Evolutionary conservation across 2,329 filamentous ascomycete genomes (phyloP).

Genomic region (Ascochyta clinopodiicola): DNA sequence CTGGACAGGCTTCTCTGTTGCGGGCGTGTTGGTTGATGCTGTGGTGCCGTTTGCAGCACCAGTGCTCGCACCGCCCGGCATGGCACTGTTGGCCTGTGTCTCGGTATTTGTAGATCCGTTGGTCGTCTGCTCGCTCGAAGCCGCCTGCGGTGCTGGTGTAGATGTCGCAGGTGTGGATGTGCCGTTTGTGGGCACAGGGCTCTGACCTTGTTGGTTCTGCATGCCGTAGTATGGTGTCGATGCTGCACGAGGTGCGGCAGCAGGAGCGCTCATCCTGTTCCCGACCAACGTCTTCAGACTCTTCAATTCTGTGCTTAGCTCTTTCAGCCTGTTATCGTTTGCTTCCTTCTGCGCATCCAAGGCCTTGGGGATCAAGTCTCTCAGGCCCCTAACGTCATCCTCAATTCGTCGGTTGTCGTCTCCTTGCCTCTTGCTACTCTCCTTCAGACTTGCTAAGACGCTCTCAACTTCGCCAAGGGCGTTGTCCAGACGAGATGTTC

Average conservation of each 20-base stretch:
- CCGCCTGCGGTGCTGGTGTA: conserved; percentile 15
- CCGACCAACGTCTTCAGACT: conserved; percentile 88
- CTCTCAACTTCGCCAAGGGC: conserved; percentile 84
- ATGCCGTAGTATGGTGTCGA: conserved; percentile 35
- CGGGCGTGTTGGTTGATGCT: conserved; percentile 22
- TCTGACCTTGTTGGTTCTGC: conserved; percentile 19
- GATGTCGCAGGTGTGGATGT: conserved; percentile 34
- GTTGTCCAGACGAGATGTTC: conserved; percentile 81
- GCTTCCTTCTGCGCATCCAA: conserved; percentile 86
- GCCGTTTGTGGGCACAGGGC: conserved; percentile 30
- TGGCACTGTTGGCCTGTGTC: conserved; percentile 26
- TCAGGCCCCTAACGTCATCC: conserved; percentile 82
- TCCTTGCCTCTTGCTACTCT: conserved; percentile 79
- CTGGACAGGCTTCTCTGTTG: conserved; percentile 37
- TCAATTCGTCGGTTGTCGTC: conserved; percentile 86
- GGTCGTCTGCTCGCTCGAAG: conserved; percentile 27
- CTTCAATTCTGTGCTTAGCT: conserved; percentile 85
- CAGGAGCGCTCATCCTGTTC: conserved; percentile 60
- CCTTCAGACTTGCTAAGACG: conserved; percentile 81
- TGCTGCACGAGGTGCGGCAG: conserved; percentile 33
- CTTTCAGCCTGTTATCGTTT: conserved; percentile 80
- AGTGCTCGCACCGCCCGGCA: conserved; percentile 16
- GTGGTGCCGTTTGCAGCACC: conserved; percentile 18
- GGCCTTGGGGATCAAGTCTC: conserved; percentile 86
- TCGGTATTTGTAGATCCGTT: conserved; percentile 25